A percentile compares a stretch with the other conserved stretches of the same genome.
Conservation (phyloP, 2,329 filamentous ascomycete genomes). For the Alternaria sp. region DNA sequence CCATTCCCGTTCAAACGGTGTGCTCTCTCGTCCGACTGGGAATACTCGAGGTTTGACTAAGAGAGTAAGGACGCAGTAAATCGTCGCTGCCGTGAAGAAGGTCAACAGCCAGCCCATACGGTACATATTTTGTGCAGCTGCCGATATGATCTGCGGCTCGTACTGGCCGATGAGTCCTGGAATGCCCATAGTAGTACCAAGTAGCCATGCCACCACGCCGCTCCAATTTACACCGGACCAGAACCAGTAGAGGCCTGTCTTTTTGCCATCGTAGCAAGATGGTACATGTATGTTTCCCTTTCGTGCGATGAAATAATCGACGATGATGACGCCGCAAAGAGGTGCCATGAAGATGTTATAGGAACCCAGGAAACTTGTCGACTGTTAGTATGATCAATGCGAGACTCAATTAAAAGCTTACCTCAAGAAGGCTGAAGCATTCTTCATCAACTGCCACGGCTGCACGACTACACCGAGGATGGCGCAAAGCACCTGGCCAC, state of each 20-base stretch:
- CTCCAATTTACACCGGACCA: conserved; percentile 44
- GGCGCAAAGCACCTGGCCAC: conserved; percentile 54
- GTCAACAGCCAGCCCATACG: conserved; percentile 48
- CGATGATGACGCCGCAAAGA: conserved; percentile 52
- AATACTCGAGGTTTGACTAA: conserved; percentile 30
- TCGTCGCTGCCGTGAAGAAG: conserved; percentile 33
- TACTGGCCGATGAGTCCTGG: conserved; percentile 45
- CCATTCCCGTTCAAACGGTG: conserved; percentile 28
- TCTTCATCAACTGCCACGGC: conserved; percentile 56
- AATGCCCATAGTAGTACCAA: conserved; percentile 44
- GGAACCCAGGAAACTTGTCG: conserved; percentile 25
- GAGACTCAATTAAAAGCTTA: background rate
- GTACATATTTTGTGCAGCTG: conserved; percentile 47
- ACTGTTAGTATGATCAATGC: conserved; percentile 1
- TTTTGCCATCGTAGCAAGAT: conserved; percentile 44
- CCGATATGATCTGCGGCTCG: conserved; percentile 42
- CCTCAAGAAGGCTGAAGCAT: conserved; percentile 51
- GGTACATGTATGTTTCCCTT: conserved; percentile 55
- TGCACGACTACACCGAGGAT: conserved; percentile 49
- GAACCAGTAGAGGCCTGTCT: conserved; percentile 43
- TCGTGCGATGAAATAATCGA: conserved; percentile 50
- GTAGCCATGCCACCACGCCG: conserved; percentile 42
- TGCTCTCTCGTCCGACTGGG: conserved; percentile 28
- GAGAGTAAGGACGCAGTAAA: conserved; percentile 36
- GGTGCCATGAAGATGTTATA: conserved; percentile 42